Evolutionary conservation across 129 eudicot species (phyloP).

Genomic region (Escallonia herrerae): DNA sequence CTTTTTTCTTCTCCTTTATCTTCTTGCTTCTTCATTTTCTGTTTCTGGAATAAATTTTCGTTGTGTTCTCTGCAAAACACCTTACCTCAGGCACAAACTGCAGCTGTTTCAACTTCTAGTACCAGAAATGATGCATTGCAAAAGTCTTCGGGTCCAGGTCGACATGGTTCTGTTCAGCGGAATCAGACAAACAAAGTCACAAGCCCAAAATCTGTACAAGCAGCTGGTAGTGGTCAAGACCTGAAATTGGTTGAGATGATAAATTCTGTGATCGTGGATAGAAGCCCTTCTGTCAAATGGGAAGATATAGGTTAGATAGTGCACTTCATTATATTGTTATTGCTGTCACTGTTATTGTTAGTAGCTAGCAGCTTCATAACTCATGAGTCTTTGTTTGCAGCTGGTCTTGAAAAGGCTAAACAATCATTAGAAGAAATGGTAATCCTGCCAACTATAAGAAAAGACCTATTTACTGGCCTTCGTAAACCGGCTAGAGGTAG

Average conservation of each 20-base stretch:
- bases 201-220: constrained; percentile 47
- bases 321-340: background rate
- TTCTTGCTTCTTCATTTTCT: background rate
- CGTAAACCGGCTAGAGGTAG: constrained; percentile 93
- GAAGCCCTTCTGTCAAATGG: constrained; percentile 98
- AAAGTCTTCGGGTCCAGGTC: constrained; percentile 32
- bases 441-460: constrained; percentile 86
- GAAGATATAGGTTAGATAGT: constrained; percentile 87
- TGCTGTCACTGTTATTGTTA: too few relatives aligned
- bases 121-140: constrained; percentile 26
- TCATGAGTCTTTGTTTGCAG: constrained; percentile 34
- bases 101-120: constrained; percentile 23
- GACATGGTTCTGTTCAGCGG: constrained; percentile 26
- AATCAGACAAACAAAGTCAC: constrained; percentile 33
- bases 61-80: constrained; percentile 16
- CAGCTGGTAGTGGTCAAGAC: constrained; percentile 49
- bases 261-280: constrained; percentile 84
- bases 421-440: constrained; percentile 96
- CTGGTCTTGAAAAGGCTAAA: constrained; percentile 98
- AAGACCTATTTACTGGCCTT: constrained; percentile 92
- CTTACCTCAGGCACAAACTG: constrained; percentile 35
- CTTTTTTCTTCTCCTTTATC: background rate
- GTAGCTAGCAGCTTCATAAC: background rate
- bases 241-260: constrained; percentile 83
- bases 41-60: constrained; percentile 4